These are phyloP conservation scores for Kalaharituber pfeilii DNA, from an alignment of 2,329 filamentous ascomycete genomes.

Conservation along the genomic window DNA sequence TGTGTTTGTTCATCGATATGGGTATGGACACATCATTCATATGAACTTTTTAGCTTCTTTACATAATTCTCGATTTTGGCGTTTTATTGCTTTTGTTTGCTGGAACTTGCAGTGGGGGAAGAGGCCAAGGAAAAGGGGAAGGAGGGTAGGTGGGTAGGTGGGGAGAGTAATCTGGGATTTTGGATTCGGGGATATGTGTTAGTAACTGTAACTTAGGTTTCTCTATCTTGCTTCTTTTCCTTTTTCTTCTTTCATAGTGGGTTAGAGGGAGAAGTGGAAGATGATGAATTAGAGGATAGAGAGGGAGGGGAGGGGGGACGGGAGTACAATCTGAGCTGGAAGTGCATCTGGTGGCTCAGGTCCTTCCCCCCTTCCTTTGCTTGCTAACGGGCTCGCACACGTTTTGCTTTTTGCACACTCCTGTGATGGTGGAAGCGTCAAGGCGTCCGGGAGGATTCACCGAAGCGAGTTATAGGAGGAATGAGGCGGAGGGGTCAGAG, in stretches of 20 bases:
- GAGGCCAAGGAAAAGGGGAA: background rate
- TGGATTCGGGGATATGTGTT: background rate
- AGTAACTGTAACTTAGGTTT: conserved; percentile 3
- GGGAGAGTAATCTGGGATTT: too few relatives aligned
- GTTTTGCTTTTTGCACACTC: too few relatives aligned
- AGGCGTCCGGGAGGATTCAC: too few relatives aligned
- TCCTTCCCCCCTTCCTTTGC: too few relatives aligned
- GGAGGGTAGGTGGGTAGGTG: background rate
- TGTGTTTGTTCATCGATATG: background rate
- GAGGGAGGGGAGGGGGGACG: too few relatives aligned
- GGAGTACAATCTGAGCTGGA: too few relatives aligned
- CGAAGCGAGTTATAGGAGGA: too few relatives aligned
- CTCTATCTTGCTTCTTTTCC: conserved; percentile 9
- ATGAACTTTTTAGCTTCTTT: background rate
- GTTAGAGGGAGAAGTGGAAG: conserved; percentile 4
- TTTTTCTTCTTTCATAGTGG: conserved; percentile 3
- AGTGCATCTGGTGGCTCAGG: too few relatives aligned
- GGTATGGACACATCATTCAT: background rate
- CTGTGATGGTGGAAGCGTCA: too few relatives aligned
- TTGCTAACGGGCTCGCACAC: too few relatives aligned
- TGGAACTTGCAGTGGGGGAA: background rate
- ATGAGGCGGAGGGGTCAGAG: too few relatives aligned
- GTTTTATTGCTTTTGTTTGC: background rate
- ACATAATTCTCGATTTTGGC: background rate
- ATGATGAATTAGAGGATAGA: conserved; percentile 5